Base-by-base conservation (phyloP, 2,329 filamentous ascomycete species). In the Phoma sp. region DNA sequence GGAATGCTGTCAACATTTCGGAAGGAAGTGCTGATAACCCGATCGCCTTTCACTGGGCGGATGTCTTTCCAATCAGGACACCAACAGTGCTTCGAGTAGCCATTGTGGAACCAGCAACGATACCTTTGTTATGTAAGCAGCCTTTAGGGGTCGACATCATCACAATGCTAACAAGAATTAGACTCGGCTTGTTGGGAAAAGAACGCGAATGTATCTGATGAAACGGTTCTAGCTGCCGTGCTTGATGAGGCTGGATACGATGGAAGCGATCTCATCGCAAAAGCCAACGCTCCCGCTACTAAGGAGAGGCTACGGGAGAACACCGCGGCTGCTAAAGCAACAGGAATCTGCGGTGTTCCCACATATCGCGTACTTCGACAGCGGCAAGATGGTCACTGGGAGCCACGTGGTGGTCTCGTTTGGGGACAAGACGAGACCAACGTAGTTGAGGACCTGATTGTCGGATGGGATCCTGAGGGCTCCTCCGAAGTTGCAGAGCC, bases 351-450 rank as follows among this genome's bases (percentile, higher is more conserved):
- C 29, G 71, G 71, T 18, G 71, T 69, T 7, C 71, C 71, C 1
- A 71, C 64, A 8, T 74, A 73, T 46, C 67, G 68, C 7, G 63
- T 73, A 2, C 55, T 69, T 6, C 52, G 61, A 6, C 30, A 67
- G 39, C 14, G 25, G 6, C 25, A 14, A 1, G 40, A 47, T 7
- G 58, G 60, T 0, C 36, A 37, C 0, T 70, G 64, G 62, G 41
- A 65, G 11, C 29, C 56, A 10, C 53, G 53, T 4, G 66, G 68
- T 33, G 68, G 67, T 1, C 23, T 72, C 24, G 55, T 72, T 2
- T 74, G 71, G 71, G 71, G 71, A 7, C 70, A 73, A 29, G 71
- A 74, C 27, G 69, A 73, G 42, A 64, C 48, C 3, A 68, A 64
- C 43, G 67, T 73, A 1, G 64, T 74, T 1, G 69, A 73, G 42